These are phyloP conservation scores for Phymatotrichopsis omnivora DNA, from an alignment of 2,329 filamentous ascomycete species.

Conservation along the genomic window DNA sequence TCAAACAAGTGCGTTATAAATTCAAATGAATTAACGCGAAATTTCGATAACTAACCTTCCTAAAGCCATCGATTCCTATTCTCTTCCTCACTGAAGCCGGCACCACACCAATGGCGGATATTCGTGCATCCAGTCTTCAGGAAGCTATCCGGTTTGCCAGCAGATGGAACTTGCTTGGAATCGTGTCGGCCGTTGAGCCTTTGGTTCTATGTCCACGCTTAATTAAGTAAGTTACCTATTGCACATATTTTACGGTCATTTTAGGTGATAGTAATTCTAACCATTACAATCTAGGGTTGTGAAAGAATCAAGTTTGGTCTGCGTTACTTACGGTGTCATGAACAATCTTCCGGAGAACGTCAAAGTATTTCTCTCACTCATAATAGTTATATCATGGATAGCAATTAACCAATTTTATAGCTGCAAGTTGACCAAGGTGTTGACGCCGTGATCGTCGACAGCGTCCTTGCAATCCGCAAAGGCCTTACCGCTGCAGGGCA, in stretches of 20 bases:
- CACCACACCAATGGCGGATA: constrained; percentile 68
- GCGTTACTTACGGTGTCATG: constrained; percentile 81
- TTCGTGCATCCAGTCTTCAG: constrained; percentile 81
- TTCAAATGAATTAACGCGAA: background rate
- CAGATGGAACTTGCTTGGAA: constrained; percentile 86
- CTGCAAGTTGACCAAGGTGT: constrained; percentile 90
- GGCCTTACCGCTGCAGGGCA: constrained; percentile 51
- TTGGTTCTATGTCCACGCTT: constrained; percentile 80
- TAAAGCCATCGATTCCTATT: constrained; percentile 58
- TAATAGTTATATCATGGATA: constrained; percentile 11
- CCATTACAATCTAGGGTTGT: constrained; percentile 49
- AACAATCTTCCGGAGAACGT: constrained; percentile 86
- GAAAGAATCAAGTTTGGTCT: constrained; percentile 87
- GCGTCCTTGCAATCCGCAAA: constrained; percentile 82
- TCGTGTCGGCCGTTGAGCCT: constrained; percentile 80
- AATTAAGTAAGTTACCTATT: constrained; percentile 40
- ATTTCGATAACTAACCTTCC: constrained; percentile 10
- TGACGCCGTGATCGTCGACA: constrained; percentile 95
- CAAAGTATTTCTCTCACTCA: constrained; percentile 49
- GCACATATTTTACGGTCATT: background rate
- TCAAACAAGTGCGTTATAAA: constrained; percentile 76
- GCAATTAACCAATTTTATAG: constrained; percentile 39
- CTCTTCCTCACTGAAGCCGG: constrained; percentile 90
- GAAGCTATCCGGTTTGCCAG: constrained; percentile 92
- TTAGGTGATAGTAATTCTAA: background rate